A percentile compares a stretch with the other conserved stretches of the same genome.
These are phyloP conservation scores for Aspergillus sp. DNA, from an alignment of 2,329 filamentous ascomycete genomes.

Conservation along the genomic window DNA sequence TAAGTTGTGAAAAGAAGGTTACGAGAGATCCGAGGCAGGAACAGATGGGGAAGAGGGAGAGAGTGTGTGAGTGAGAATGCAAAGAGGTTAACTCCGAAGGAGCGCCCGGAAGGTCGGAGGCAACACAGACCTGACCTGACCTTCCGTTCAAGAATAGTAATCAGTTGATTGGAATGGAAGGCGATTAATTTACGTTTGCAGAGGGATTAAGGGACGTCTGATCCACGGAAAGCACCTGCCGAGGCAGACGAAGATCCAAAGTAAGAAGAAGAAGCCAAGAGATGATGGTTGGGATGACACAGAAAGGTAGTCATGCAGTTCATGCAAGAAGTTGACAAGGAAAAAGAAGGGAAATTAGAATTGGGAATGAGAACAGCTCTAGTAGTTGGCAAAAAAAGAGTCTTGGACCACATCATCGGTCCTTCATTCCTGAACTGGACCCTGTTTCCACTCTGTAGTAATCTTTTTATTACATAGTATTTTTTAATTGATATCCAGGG, in stretches of 20 bases:
- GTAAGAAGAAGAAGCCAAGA: neutral
- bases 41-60: neutral
- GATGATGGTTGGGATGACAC: neutral
- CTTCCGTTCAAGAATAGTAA: too few species aligned
- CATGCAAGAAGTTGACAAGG: neutral
- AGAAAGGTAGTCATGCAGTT: neutral
- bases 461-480: neutral
- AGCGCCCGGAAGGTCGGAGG: neutral
- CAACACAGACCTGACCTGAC: neutral
- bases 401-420: slow-evolving; percentile 9
- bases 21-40: neutral
- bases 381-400: neutral
- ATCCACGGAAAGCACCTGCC: neutral
- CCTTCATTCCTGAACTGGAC: neutral
- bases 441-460: neutral
- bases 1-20: too few species aligned
- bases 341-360: neutral
- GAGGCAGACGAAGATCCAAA: neutral
- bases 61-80: neutral
- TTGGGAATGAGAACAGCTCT: neutral
- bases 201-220: neutral
- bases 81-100: neutral
- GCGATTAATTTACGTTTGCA: neutral
- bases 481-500: too few species aligned
- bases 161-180: neutral